A percentile compares a stretch with the other conserved stretches of the same genome.
Evolutionary conservation across 1,284 basidiomycete species (phyloP).

Genomic region (Ceratobasidium theobromae): DNA sequence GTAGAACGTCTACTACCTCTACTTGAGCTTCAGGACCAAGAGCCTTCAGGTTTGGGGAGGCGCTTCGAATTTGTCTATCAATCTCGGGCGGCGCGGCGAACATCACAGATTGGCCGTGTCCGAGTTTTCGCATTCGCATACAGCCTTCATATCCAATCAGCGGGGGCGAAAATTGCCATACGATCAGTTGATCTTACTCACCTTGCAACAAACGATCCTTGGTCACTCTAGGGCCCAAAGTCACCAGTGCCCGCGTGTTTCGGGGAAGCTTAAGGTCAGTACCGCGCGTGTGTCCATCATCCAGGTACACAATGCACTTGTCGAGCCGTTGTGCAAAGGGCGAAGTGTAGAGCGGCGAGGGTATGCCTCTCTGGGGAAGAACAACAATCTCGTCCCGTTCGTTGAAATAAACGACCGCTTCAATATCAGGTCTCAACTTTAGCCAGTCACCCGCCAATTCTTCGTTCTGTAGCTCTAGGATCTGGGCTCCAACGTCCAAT

Average conservation of each 20-base stretch:
- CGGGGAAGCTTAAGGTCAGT: conserved; percentile 56
- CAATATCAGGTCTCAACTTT: conserved; percentile 43
- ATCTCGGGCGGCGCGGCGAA: conserved; percentile 56
- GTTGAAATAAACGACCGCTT: conserved; percentile 54
- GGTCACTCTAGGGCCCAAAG: conserved; percentile 55
- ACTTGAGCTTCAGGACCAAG: neutral
- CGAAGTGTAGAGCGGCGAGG: conserved; percentile 49
- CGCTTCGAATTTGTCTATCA: conserved; percentile 46
- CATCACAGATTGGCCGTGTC: conserved; percentile 52
- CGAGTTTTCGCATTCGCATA: conserved; percentile 56
- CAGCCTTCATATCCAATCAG: too few species aligned
- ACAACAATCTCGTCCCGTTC: conserved; percentile 50
- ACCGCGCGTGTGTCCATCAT: conserved; percentile 60
- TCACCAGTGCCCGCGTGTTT: conserved; percentile 52
- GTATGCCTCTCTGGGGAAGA: conserved; percentile 46
- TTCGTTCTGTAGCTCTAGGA: conserved; percentile 53
- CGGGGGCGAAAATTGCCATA: too few species aligned
- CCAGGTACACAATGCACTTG: conserved; percentile 55
- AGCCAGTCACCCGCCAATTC: conserved; percentile 51
- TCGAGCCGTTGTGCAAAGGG: conserved; percentile 49
- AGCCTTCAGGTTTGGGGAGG: neutral
- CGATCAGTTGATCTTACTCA: too few species aligned
- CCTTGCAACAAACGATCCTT: too few species aligned
- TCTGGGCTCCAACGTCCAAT: conserved; percentile 59
- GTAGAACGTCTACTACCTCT: conserved; percentile 9